Conservation (phyloP, 2,329 filamentous ascomycete species). For the Alternaria arborescens region DNA sequence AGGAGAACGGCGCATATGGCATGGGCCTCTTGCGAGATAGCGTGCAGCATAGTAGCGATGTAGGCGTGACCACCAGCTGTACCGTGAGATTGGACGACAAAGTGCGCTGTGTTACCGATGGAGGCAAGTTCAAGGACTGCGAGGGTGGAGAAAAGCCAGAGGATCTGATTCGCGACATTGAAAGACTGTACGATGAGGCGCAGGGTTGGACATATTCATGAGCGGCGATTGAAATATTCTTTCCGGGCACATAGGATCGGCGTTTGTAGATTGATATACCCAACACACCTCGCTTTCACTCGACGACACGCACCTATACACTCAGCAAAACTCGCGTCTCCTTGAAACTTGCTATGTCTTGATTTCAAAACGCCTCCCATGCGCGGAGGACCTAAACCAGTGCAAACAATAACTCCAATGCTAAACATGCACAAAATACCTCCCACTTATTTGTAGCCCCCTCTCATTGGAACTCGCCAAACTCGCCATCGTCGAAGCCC, state of each 20-base stretch:
- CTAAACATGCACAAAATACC: conserved; percentile 21
- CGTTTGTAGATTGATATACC: conserved; percentile 11
- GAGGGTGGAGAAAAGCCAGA: conserved; percentile 71
- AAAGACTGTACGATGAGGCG: conserved; percentile 67
- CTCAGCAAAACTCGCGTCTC: not conserved
- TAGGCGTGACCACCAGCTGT: conserved; percentile 58
- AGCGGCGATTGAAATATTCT: not conserved
- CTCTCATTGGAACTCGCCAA: conserved; percentile 76
- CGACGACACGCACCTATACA: conserved; percentile 1
- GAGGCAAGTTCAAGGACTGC: conserved; percentile 81
- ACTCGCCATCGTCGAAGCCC: conserved; percentile 87
- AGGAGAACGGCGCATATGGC: conserved; percentile 76
- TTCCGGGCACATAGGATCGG: not conserved
- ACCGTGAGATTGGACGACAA: conserved; percentile 73
- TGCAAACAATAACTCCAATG: conserved; percentile 27
- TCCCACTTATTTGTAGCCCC: not conserved
- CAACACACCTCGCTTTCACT: not conserved
- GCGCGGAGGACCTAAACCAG: conserved; percentile 21
- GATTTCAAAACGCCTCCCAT: conserved; percentile 30
- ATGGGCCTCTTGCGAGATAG: conserved; percentile 73
- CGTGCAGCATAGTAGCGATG: conserved; percentile 66
- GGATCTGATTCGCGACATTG: conserved; percentile 79
- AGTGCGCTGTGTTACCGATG: conserved; percentile 85
- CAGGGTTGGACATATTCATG: conserved; percentile 40
- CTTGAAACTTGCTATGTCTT: conserved; percentile 4